Percentiles rank a stretch among this genome's conserved stretches.
These are phyloP conservation scores for Silene conica DNA, from an alignment of 148 eudicot genomes.

Conservation along the genomic window DNA sequence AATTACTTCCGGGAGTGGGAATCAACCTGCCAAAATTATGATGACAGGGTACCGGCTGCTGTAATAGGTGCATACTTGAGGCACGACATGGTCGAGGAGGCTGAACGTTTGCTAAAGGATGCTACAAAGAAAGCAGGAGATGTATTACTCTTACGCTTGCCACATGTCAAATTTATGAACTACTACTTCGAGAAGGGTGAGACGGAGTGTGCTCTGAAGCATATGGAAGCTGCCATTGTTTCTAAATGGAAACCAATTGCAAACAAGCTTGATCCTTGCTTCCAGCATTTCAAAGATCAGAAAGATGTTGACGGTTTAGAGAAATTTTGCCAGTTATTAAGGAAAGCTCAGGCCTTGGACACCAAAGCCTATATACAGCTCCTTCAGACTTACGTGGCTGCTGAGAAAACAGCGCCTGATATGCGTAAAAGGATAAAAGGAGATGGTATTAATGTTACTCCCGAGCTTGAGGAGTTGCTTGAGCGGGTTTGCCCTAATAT, in stretches of 20 bases:
- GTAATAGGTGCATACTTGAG: conserved; percentile 46
- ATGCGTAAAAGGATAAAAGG: conserved; percentile 47
- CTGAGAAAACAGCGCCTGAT: conserved; percentile 41
- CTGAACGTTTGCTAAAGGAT: conserved; percentile 36
- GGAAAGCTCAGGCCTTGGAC: conserved; percentile 39
- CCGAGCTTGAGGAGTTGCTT: conserved; percentile 44
- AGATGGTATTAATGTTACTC: conserved; percentile 41
- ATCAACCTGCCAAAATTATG: conserved; percentile 32
- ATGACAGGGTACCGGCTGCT: conserved; percentile 42
- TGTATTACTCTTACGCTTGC: conserved; percentile 12
- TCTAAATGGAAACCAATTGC: conserved; percentile 34
- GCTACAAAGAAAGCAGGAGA: conserved; percentile 28
- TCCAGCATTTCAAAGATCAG: conserved; percentile 37
- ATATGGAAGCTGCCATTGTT: conserved; percentile 44
- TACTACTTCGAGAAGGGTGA: conserved; percentile 38
- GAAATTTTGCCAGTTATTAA: conserved; percentile 37
- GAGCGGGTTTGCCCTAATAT: conserved; percentile 34
- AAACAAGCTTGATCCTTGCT: conserved; percentile 23
- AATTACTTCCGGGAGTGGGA: conserved; percentile 59
- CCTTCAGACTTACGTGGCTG: conserved; percentile 49
- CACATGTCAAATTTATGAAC: conserved; percentile 35
- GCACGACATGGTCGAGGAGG: conserved; percentile 48
- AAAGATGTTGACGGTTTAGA: conserved; percentile 57
- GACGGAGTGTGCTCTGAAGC: conserved; percentile 36
- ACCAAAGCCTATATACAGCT: conserved; percentile 33